Conservation (phyloP, 768 basidiomycete species). For the Pisolithus microcarpus region DNA sequence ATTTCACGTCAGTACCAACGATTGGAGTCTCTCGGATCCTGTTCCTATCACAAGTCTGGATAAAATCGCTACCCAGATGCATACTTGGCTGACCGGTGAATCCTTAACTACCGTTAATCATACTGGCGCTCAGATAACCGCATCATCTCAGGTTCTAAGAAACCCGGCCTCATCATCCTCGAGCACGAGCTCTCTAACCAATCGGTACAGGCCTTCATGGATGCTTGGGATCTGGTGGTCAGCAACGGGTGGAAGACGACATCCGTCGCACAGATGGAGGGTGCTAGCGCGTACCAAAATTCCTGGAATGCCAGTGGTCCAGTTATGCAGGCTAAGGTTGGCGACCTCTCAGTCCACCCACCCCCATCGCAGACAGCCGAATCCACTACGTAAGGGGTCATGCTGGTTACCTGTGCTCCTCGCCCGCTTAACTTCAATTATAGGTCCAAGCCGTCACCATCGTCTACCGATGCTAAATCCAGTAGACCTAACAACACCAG, state of each 20-base stretch:
- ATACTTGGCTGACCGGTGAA: constrained; percentile 50
- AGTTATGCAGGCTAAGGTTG: constrained; percentile 19
- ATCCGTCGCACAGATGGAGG: constrained; percentile 44
- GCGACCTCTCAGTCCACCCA: constrained; percentile 10
- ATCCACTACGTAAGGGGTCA: background rate
- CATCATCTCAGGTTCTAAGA: constrained; percentile 47
- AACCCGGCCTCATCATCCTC: constrained; percentile 72
- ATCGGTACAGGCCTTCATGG: constrained; percentile 61
- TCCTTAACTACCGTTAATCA: constrained; percentile 1
- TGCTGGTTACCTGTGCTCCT: background rate
- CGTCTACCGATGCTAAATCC: no score
- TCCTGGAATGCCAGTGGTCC: constrained; percentile 26
- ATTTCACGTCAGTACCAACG: constrained; percentile 47
- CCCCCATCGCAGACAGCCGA: constrained; percentile 6
- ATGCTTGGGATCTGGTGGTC: constrained; percentile 54
- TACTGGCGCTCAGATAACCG: background rate
- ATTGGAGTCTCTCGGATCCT: constrained; percentile 57
- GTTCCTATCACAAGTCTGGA: constrained; percentile 37
- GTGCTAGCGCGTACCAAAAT: constrained; percentile 41
- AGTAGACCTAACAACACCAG: constrained; percentile 20
- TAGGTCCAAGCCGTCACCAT: no score
- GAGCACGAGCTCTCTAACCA: constrained; percentile 72
- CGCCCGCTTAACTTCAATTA: background rate
- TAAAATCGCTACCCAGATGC: constrained; percentile 43
- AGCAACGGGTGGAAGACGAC: constrained; percentile 64